phyloP scores from a whole-genome alignment of 768 basidiomycete genomes.

The Macrolepiota fuliginosa region DNA sequence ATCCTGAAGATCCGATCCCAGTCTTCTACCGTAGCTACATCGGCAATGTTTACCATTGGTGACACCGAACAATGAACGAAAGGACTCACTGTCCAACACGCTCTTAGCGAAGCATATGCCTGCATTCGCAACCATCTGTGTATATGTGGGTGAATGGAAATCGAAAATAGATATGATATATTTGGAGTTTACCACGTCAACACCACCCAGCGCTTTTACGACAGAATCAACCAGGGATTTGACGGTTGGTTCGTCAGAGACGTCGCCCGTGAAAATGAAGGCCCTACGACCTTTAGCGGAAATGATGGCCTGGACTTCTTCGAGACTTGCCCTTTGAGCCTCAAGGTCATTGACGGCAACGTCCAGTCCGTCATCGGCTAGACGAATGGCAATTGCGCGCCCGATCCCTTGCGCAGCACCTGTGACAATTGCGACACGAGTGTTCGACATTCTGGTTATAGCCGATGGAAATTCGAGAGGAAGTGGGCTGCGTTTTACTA shows the following conservation, averaged over 20 bases:
- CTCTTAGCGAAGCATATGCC: constrained; percentile 11
- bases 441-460: not conserved
- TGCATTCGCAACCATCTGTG: constrained; percentile 36
- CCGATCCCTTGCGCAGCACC: constrained; percentile 43
- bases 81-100: constrained; percentile 11
- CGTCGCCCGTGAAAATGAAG: constrained; percentile 26
- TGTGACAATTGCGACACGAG: constrained; percentile 34
- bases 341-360: constrained; percentile 36
- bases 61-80: not conserved
- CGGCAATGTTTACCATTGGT: not conserved
- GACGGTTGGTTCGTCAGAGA: constrained; percentile 34
- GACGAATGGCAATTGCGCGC: constrained; percentile 36
- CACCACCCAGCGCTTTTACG: constrained; percentile 30
- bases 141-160: not conserved
- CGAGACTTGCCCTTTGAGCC: not conserved
- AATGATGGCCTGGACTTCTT: not conserved
- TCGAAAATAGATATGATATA: not conserved
- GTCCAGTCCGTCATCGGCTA: constrained; percentile 39
- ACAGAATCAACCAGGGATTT: constrained; percentile 30
- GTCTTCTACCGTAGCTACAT: constrained; percentile 23
- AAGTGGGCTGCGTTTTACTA: not conserved
- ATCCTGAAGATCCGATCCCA: constrained; percentile 26
- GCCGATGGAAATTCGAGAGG: not conserved
- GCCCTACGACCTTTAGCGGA: constrained; percentile 19
- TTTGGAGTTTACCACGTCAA: constrained; percentile 20